A percentile compares a stretch with the other conserved stretches of the same genome.
These are phyloP conservation scores for Musa schizocarpa DNA, from an alignment of 176 grass and related monocot species.

Conservation along the genomic window DNA sequence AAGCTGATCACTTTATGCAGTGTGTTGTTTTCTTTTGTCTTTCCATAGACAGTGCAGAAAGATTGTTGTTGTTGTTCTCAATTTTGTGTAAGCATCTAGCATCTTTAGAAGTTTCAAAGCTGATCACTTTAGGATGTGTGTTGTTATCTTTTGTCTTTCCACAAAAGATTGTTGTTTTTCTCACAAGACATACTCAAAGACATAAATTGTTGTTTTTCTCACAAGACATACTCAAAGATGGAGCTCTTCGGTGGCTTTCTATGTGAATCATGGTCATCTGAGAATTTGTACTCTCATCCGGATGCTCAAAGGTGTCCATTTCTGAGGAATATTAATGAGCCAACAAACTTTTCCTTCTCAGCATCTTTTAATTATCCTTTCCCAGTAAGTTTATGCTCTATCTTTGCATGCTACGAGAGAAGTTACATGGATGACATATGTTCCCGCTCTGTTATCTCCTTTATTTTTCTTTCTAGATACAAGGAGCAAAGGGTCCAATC, in stretches of 20 bases:
- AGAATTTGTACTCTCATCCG: conserved; percentile 38
- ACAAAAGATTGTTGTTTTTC: background rate
- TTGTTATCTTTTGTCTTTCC: background rate
- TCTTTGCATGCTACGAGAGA: background rate
- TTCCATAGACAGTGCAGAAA: background rate
- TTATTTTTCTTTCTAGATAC: conserved; percentile 27
- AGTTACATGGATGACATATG: background rate
- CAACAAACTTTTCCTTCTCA: conserved; percentile 49
- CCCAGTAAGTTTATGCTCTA: conserved; percentile 34
- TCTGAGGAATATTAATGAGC: conserved; percentile 56
- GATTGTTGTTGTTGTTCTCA: no score
- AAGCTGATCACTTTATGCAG: background rate
- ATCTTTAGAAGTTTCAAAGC: background rate
- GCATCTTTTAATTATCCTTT: conserved; percentile 35
- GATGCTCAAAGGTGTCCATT: conserved; percentile 65
- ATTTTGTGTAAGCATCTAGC: no score
- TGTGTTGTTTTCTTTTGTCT: background rate
- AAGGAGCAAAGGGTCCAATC: conserved; percentile 47
- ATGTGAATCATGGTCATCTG: conserved; percentile 33
- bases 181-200: conserved; percentile 25
- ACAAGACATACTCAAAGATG: conserved; percentile 33
- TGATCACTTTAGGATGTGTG: background rate
- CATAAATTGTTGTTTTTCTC: conserved; percentile 5
- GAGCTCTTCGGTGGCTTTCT: conserved; percentile 46
- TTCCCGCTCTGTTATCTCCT: background rate